A percentile compares a stretch with the other conserved stretches of the same genome.
Evolutionary conservation across 139 green algal species (phyloP).

Genomic region (Desmodesmus armatus): DNA sequence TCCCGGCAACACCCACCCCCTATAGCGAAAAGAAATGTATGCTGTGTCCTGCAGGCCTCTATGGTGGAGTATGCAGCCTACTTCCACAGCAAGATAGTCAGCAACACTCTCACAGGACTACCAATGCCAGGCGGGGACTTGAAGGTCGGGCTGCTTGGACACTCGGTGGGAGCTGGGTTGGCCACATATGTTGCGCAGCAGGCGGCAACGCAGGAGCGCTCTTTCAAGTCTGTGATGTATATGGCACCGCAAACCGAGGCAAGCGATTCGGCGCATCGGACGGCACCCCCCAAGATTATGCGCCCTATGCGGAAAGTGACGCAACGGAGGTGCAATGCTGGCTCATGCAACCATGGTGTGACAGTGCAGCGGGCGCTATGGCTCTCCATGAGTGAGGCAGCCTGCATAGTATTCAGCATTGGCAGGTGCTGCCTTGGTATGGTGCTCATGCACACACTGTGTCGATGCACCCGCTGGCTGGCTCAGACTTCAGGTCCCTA

Average conservation of each 20-base stretch:
- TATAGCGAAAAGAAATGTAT: background rate
- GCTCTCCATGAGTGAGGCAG: background rate
- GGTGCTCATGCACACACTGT: too few species aligned
- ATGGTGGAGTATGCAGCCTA: constrained; percentile 36
- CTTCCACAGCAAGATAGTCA: constrained; percentile 13
- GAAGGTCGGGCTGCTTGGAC: constrained; percentile 23
- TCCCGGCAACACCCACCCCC: too few species aligned
- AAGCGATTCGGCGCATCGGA: too few species aligned
- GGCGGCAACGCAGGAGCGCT: background rate
- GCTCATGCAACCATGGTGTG: too few species aligned
- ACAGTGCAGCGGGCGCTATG: too few species aligned
- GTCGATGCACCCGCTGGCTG: too few species aligned
- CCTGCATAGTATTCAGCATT: too few species aligned
- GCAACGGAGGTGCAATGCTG: too few species aligned
- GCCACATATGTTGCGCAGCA: constrained; percentile 11
- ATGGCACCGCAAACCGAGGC: constrained; percentile 40
- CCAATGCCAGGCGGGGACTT: background rate
- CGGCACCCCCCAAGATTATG: too few species aligned
- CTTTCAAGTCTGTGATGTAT: constrained; percentile 13
- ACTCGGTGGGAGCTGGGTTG: constrained; percentile 42
- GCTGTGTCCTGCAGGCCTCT: background rate
- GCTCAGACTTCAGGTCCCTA: too few species aligned
- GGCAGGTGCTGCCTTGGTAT: too few species aligned
- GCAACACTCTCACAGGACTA: constrained; percentile 10
- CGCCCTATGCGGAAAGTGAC: too few species aligned